Evolutionary conservation across 352 stramenopile species (phyloP), one percentile per base, ranked within the genome.

Genomic region (Pythium sp.): DNA sequence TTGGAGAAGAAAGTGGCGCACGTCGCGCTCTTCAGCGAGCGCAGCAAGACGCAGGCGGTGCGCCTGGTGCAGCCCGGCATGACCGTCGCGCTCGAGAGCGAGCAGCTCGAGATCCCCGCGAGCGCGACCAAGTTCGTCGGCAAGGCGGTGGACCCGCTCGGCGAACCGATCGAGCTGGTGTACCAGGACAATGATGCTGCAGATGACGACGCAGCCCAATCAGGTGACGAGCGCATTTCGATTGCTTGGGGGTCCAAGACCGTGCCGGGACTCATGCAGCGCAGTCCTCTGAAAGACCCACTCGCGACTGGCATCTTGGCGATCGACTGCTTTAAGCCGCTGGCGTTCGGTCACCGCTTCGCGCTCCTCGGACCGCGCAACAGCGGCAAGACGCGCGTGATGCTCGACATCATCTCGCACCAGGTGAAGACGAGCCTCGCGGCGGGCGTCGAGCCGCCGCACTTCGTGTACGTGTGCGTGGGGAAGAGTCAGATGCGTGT

Each of bases 391-490:
- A 92, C 87, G 24, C 75, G 81, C 1, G 68, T 94, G 41, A 75
- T 73, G 47, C 72, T 93, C 34, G 80, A 93, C 64, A 79, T 93
- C 38, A 84, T 94, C 57, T 71, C 77, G 20, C 75, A 91, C 53
- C 78, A 90, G 62, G 74, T 93, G 30, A 57, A 73, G 36, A 63
- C 63, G 12, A 75, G 70, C 11, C 72, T 81, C 20, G 61, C 64
- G 0, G 59, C 43, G 5, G 61, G 66, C n/a, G 43, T 75, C 28
- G 41, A 76, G 36, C 81, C 84, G 6, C 86, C 86, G 14, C 84
- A 91, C 41, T 81, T 94, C 67, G 81, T 94, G 2, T 94, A 91
- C 65, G 86, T 94, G 18, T 85, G 80, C 22, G 63, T 92, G 6
- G 83, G 78, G n/a, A 92, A 94, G 72, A 82, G 68, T 32, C 60